A percentile compares a stretch with the other conserved stretches of the same genome.
phyloP scores from a whole-genome alignment of 805 yeast species.

The Ogataea saltuana region DNA sequence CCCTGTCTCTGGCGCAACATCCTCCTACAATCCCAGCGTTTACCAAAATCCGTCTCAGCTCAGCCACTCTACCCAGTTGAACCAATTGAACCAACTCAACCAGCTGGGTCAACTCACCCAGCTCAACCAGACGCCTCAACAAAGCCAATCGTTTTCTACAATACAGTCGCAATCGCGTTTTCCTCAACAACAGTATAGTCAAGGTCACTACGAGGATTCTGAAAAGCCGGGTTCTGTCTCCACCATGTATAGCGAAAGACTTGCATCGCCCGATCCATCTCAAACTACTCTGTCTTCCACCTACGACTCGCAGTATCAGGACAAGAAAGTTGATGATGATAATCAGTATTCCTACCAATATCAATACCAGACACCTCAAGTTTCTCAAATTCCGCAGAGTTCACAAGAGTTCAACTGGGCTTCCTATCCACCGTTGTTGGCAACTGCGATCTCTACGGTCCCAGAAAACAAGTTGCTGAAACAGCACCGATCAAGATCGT shows the following conservation, averaged over 20 bases:
- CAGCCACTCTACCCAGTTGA: background rate
- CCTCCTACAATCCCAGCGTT: slow-evolving; percentile 6
- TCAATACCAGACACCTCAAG: slow-evolving; percentile 2
- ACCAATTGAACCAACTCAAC: too few relatives aligned
- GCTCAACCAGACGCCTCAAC: too few relatives aligned
- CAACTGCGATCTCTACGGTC: background rate
- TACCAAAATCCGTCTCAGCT: slow-evolving; percentile 8
- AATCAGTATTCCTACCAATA: slow-evolving; percentile 12
- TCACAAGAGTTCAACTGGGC: slow-evolving; percentile 5
- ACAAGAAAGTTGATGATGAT: slow-evolving; percentile 17
- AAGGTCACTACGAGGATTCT: background rate
- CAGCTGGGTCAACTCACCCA: too few relatives aligned
- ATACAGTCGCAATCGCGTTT: background rate
- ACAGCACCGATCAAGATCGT: slow-evolving; percentile 15
- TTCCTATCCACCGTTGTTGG: background rate
- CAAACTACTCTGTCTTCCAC: slow-evolving; percentile 5
- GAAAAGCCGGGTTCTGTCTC: slow-evolving; percentile 9
- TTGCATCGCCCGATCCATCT: slow-evolving; percentile 7
- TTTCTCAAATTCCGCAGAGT: background rate
- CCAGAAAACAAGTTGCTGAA: background rate
- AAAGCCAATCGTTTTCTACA: background rate
- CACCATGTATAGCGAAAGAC: slow-evolving; percentile 6
- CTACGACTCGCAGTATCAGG: background rate
- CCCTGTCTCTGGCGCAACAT: slow-evolving; percentile 2
- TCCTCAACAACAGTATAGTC: slow-evolving; percentile 1